phyloP scores from a whole-genome alignment of 2,329 filamentous ascomycete genomes.

The Coniosporium tulheliwenetii region DNA sequence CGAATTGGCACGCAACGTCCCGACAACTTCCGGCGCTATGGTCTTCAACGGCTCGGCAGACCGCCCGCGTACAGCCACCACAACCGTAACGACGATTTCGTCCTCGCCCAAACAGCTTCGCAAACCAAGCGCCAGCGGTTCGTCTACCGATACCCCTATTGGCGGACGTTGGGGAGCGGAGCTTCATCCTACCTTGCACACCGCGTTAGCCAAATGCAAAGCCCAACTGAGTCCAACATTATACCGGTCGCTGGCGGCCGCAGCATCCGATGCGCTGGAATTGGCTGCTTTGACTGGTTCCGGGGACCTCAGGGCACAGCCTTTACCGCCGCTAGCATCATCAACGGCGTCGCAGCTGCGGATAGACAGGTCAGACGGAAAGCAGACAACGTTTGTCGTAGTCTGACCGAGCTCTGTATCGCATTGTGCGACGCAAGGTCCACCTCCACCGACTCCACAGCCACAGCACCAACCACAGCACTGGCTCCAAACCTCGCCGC shows the following conservation, averaged over 20 bases:
- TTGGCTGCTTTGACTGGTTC: constrained; percentile 64
- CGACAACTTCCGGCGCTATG: constrained; percentile 65
- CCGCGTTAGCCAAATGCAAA: constrained; percentile 68
- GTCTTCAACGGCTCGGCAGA: constrained; percentile 63
- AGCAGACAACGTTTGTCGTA: constrained; percentile 83
- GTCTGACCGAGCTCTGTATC: constrained; percentile 81
- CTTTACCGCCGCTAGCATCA: constrained; percentile 50
- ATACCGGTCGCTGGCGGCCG: constrained; percentile 64
- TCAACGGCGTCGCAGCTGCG: constrained; percentile 42
- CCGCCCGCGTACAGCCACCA: constrained; percentile 78
- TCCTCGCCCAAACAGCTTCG: constrained; percentile 65
- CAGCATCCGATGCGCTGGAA: constrained; percentile 65
- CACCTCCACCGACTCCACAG: constrained; percentile 8
- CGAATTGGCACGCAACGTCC: constrained; percentile 77
- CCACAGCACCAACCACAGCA: neutral
- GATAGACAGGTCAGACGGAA: constrained; percentile 82
- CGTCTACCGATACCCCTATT: constrained; percentile 18
- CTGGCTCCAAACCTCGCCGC: neutral
- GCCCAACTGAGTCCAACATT: constrained; percentile 52
- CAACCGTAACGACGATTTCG: constrained; percentile 78
- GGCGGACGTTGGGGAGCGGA: constrained; percentile 34
- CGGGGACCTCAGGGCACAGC: constrained; percentile 45
- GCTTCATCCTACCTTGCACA: constrained; percentile 61
- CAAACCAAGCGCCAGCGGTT: constrained; percentile 30
- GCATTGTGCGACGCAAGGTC: constrained; percentile 40